phyloP scores from a whole-genome alignment of 1,139 yeast species.

The Diutina siamensis region DNA sequence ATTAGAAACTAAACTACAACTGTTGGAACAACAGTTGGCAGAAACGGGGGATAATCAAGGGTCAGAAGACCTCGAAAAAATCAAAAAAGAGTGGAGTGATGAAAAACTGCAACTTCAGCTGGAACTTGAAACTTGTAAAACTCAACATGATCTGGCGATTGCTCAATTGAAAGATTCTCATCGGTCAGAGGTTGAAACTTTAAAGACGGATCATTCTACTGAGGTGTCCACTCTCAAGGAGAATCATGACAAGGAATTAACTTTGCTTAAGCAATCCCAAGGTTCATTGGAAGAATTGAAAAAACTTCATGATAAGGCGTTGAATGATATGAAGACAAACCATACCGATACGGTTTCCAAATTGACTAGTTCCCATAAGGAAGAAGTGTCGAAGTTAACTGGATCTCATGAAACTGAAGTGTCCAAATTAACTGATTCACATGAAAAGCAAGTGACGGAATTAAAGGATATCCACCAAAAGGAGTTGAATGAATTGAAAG shows the following conservation, averaged over 20 bases:
- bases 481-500: neutral
- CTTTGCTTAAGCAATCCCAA: neutral
- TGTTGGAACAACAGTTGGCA: neutral
- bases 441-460: neutral
- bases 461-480: neutral
- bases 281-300: neutral
- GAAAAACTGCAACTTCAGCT: neutral
- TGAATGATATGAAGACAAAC: constrained; percentile 2
- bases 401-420: constrained; percentile 3
- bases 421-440: constrained; percentile 6
- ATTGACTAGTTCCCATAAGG: constrained; percentile 3
- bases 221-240: neutral
- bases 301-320: neutral
- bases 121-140: constrained; percentile 9
- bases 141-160: neutral
- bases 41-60: neutral
- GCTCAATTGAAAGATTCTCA: neutral
- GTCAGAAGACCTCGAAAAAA: neutral
- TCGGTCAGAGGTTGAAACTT: neutral
- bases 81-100: neutral
- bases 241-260: neutral
- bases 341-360: constrained; percentile 7
- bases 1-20: constrained; percentile 10
- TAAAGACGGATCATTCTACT: neutral
- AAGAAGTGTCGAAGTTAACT: neutral